Evolutionary conservation across 2,329 filamentous ascomycete species (phyloP), one percentile per base, ranked within the genome.

Genomic region (Ceratocystis diversiconidia): DNA sequence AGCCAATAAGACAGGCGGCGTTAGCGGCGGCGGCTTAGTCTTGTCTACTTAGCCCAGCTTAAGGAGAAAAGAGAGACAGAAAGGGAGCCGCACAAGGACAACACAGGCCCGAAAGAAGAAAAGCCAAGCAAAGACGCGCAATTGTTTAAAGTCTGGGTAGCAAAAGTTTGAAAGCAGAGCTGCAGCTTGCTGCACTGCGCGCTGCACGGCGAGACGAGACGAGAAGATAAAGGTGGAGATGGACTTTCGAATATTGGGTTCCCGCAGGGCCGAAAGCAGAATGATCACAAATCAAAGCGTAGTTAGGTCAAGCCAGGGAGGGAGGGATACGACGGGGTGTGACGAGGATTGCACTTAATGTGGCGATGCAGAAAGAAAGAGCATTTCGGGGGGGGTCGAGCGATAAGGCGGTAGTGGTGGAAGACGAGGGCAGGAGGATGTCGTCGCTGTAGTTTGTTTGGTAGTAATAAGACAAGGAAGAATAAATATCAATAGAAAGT

Each of bases 41-140:
- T 41, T 41, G 36, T 12, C 36, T 41, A 41, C 36, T 12, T 41
- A 41, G 36, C 36, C 12, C 10, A 41, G 36, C 36, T 41, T 15
- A 5, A 25, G 22, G 25, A 25, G 19, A 15, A 30, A 52, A 50
- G 60, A 62, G 36, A 63, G 30, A 57, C 10, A 41, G 17, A 36
- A 46, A 57, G 50, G 48, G 43, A 41, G 12, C 36, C 25, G 60
- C 6, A 28, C 43, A 62, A 17, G 43, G 19, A 63, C 44, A 48
- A 22, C 22, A 55, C 15, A 32, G 36, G 8, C 17, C 3, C 22
- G 50, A 62, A 30, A 30, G 25, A 64, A 52, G 30, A 60, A 64
- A 48, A 64, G 63, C 50, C 52, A 60, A 60, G 63, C 63, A 46
- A 64, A 60, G 48, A 64, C 52, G 52, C 63, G 63, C 50, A 59